Conservation (phyloP, 441 rosid genomes). For the Jatropha podagrica region DNA sequence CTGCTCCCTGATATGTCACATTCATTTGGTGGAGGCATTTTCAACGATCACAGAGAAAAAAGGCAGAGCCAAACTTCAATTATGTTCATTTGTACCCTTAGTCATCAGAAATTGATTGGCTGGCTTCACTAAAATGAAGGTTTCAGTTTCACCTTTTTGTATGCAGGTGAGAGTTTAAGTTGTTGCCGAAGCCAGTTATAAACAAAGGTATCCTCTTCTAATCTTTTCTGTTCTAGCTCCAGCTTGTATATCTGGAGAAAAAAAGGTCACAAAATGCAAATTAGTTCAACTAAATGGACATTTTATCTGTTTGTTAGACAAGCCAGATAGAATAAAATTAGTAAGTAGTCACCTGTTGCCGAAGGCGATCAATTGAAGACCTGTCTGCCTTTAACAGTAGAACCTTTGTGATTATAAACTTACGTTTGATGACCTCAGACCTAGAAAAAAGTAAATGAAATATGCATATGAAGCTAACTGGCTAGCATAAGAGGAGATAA, state of each 20-base stretch:
- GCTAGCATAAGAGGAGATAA: not conserved
- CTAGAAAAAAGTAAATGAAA: constrained; percentile 25
- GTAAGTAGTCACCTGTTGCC: constrained; percentile 62
- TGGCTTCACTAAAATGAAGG: not conserved
- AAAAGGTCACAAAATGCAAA: constrained; percentile 15
- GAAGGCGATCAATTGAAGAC: constrained; percentile 76
- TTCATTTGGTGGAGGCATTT: not conserved
- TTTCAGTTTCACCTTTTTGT: constrained; percentile 56
- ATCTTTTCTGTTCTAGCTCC: constrained; percentile 79
- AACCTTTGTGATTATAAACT: constrained; percentile 72
- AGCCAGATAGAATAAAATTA: constrained; percentile 14
- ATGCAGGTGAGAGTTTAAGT: constrained; percentile 84
- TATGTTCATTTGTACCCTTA: not conserved
- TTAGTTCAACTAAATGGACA: constrained; percentile 4
- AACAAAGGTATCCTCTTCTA: constrained; percentile 80
- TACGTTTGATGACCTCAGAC: constrained; percentile 72
- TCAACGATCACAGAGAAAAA: not conserved
- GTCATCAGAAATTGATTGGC: not conserved
- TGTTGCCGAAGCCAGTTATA: constrained; percentile 93
- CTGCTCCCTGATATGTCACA: not conserved
- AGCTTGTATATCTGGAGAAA: constrained; percentile 65
- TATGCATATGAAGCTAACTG: not conserved
- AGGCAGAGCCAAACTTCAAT: not conserved
- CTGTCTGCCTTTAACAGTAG: constrained; percentile 78
- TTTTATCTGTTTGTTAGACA: constrained; percentile 3